Percentiles rank a stretch among this genome's conserved stretches.
These are phyloP conservation scores for Chlamydomonas schloesseri DNA, from an alignment of 139 green algal species.

Conservation along the genomic window DNA sequence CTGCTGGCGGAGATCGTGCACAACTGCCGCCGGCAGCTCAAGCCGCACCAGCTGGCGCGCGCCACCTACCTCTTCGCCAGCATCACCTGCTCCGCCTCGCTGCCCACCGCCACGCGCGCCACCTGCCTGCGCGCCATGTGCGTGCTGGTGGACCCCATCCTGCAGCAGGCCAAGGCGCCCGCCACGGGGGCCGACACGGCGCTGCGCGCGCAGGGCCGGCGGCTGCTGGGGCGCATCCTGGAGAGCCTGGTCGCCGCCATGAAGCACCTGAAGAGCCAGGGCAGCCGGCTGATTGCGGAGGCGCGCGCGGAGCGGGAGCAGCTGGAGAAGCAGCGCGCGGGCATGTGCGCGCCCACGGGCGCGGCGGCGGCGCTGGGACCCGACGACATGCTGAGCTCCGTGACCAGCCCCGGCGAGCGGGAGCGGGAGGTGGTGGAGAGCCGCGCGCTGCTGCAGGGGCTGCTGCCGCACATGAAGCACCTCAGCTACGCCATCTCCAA, in stretches of 20 bases:
- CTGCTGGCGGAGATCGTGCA: slow-evolving; percentile 90
- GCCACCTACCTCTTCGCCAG: slow-evolving; percentile 21
- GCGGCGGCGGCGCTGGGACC: neutral
- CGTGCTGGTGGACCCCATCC: slow-evolving; percentile 41
- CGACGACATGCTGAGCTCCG: slow-evolving; percentile 41
- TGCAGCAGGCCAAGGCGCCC: slow-evolving; percentile 33
- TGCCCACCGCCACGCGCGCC: slow-evolving; percentile 25
- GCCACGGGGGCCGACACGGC: slow-evolving; percentile 3
- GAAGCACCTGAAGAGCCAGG: slow-evolving; percentile 55
- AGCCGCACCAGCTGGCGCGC: slow-evolving; percentile 26
- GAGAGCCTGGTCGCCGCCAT: slow-evolving; percentile 88
- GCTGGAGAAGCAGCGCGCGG: slow-evolving; percentile 36
- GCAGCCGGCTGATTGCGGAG: slow-evolving; percentile 25
- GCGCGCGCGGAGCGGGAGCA: slow-evolving; percentile 40
- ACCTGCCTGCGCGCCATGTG: slow-evolving; percentile 34
- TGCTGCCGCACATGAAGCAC: slow-evolving; percentile 50
- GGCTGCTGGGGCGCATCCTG: slow-evolving; percentile 84
- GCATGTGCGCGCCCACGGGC: slow-evolving; percentile 21
- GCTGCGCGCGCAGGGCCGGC: slow-evolving; percentile 51
- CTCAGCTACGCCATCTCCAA: slow-evolving; percentile 11
- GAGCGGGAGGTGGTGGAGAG: slow-evolving; percentile 77
- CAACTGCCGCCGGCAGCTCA: slow-evolving; percentile 40
- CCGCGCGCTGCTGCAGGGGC: slow-evolving; percentile 44
- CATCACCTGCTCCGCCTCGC: slow-evolving; percentile 10
- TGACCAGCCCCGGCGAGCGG: slow-evolving; percentile 54